Percentiles rank a stretch among this genome's conserved stretches.
phyloP scores from a whole-genome alignment of 768 basidiomycete genomes.

The Collybiopsis luxurians region DNA sequence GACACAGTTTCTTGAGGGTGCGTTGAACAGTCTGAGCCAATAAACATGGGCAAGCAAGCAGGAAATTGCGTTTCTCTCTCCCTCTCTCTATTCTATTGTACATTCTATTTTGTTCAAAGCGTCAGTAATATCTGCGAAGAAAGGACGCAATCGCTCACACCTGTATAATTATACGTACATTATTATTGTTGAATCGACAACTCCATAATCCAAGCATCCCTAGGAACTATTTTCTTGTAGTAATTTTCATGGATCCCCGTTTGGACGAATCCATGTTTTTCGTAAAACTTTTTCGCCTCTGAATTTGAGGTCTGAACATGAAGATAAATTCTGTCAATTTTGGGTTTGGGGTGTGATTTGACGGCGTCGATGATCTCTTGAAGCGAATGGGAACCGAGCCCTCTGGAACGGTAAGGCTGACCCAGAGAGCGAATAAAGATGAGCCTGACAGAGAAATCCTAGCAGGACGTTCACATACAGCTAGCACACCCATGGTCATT shows the following conservation, averaged over 20 bases:
- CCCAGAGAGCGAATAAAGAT: slow-evolving; percentile 8
- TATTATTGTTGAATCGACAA: slow-evolving; percentile 31
- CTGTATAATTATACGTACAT: slow-evolving; percentile 6
- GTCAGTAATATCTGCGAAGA: not conserved
- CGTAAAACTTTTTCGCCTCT: slow-evolving; percentile 79
- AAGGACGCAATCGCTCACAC: not conserved
- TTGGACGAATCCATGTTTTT: slow-evolving; percentile 77
- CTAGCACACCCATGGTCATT: slow-evolving; percentile 91
- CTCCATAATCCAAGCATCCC: slow-evolving; percentile 87
- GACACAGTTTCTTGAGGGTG: slow-evolving; percentile 37
- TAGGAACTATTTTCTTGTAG: slow-evolving; percentile 87
- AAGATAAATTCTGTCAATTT: slow-evolving; percentile 70
- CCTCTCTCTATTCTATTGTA: not conserved
- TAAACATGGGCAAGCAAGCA: not conserved
- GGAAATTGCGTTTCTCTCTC: not conserved
- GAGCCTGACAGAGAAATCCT: not conserved
- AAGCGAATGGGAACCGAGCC: slow-evolving; percentile 71
- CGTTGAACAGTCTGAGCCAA: not conserved
- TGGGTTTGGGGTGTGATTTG: slow-evolving; percentile 51
- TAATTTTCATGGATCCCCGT: slow-evolving; percentile 66
- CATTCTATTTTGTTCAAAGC: not conserved
- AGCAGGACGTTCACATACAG: slow-evolving; percentile 55
- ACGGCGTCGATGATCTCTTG: slow-evolving; percentile 67
- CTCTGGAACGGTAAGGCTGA: slow-evolving; percentile 83
- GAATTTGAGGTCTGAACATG: slow-evolving; percentile 86